Conservation (phyloP, 805 yeast genomes). For the Schwanniomyces polymorphus region DNA sequence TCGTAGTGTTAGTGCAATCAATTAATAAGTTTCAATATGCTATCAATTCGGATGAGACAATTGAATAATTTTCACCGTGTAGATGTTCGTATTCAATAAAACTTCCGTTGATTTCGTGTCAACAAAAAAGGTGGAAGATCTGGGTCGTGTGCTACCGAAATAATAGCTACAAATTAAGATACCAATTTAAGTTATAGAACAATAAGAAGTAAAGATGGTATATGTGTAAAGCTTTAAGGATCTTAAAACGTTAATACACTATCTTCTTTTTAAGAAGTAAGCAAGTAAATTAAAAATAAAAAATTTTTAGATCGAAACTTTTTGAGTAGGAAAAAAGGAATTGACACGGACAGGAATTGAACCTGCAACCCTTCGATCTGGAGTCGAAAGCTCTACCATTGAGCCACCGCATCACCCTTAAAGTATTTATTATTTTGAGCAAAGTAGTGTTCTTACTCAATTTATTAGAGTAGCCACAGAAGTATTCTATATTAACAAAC, state of each 20-base stretch:
- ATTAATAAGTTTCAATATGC: neutral
- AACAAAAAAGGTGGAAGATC: constrained; percentile 3
- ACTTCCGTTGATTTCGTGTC: constrained; percentile 5
- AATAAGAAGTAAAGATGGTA: neutral
- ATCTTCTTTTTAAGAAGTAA: too few species aligned
- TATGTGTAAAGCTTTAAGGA: neutral
- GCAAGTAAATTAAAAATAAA: too few species aligned
- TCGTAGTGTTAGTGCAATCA: neutral
- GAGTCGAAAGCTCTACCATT: constrained; percentile 46
- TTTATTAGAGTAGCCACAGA: too few species aligned
- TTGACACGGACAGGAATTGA: constrained; percentile 77
- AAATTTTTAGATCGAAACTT: too few species aligned
- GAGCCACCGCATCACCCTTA: constrained; percentile 36
- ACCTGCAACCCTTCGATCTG: constrained; percentile 82
- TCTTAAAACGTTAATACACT: too few species aligned
- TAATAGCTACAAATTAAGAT: neutral
- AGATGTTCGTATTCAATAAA: neutral
- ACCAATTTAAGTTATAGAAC: too few species aligned
- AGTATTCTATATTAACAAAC: too few species aligned
- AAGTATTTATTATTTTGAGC: neutral
- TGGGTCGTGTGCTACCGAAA: neutral
- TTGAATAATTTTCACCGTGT: neutral
- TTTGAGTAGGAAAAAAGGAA: too few species aligned
- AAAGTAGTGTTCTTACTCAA: too few species aligned
- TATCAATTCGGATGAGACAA: neutral